A percentile compares a stretch with the other conserved stretches of the same genome.
phyloP scores from a whole-genome alignment of 2,329 filamentous ascomycete species.

The Hypoxylon sp. region DNA sequence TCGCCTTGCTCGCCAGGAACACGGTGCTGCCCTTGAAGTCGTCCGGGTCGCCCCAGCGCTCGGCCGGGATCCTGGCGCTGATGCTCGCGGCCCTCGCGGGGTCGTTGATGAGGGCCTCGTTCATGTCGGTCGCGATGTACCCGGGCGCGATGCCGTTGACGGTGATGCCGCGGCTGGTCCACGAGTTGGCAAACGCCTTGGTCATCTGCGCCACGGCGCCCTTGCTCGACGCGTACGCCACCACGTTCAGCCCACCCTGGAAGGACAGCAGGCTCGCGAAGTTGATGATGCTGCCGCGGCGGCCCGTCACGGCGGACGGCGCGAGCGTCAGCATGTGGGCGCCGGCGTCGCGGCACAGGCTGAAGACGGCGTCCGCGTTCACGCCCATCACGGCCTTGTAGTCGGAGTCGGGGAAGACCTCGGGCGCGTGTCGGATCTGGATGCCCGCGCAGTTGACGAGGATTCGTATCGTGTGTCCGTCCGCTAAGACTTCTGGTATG shows the following conservation, averaged over 20 bases:
- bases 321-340: constrained; percentile 75
- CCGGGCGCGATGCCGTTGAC: constrained; percentile 92
- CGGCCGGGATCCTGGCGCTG: constrained; percentile 80
- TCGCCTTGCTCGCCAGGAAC: constrained; percentile 78
- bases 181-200: constrained; percentile 87
- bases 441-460: constrained; percentile 89
- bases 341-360: constrained; percentile 77
- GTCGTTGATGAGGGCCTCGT: constrained; percentile 79
- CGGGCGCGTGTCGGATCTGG: constrained; percentile 78
- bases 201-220: constrained; percentile 86
- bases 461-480: constrained; percentile 74
- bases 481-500: constrained; percentile 66
- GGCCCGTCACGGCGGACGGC: constrained; percentile 56
- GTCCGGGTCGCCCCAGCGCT: constrained; percentile 81
- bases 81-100: constrained; percentile 75
- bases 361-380: constrained; percentile 84
- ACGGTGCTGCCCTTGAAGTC: constrained; percentile 88
- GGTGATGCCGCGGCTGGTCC: constrained; percentile 78
- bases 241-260: constrained; percentile 87
- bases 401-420: constrained; percentile 77
- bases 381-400: constrained; percentile 86
- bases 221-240: constrained; percentile 86
- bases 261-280: constrained; percentile 82
- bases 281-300: constrained; percentile 80
- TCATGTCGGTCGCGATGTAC: constrained; percentile 96